Conservation (phyloP, 2,329 filamentous ascomycete species). For the Cladophialophora yegresii region DNA sequence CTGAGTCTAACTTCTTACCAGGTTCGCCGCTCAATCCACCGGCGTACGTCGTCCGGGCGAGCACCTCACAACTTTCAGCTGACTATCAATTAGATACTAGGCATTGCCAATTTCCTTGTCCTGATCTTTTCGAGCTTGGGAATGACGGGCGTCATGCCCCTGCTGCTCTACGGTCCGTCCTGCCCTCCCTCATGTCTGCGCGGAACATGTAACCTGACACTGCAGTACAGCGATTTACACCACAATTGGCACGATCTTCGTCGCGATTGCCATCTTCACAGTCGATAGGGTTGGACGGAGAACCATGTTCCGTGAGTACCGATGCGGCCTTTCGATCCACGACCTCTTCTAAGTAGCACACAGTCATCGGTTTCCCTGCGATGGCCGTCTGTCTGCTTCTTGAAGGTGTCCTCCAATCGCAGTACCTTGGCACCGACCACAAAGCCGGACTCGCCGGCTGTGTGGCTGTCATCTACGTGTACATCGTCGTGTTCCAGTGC, state of each 20-base stretch:
- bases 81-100: constrained; percentile 26
- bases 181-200: not conserved
- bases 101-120: constrained; percentile 46
- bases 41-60: constrained; percentile 26
- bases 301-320: constrained; percentile 27
- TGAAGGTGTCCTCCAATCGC: constrained; percentile 42
- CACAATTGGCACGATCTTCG: constrained; percentile 59
- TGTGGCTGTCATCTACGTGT: constrained; percentile 47
- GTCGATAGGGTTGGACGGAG: constrained; percentile 68
- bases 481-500: constrained; percentile 41
- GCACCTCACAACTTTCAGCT: not conserved
- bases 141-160: constrained; percentile 44
- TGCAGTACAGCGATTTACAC: constrained; percentile 46
- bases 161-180: constrained; percentile 45
- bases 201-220: not conserved
- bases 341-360: not conserved
- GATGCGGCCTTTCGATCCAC: not conserved
- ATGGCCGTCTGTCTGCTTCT: constrained; percentile 45
- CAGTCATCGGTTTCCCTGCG: constrained; percentile 39
- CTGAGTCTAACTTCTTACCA: not conserved
- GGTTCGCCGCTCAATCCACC: constrained; percentile 38
- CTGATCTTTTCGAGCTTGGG: constrained; percentile 44
- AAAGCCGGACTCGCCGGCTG: constrained; percentile 41
- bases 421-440: constrained; percentile 42
- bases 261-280: constrained; percentile 69